Percentiles rank a stretch among this genome's conserved stretches.
phyloP scores from a whole-genome alignment of 345 rosid species.

The Corymbia maculata region DNA sequence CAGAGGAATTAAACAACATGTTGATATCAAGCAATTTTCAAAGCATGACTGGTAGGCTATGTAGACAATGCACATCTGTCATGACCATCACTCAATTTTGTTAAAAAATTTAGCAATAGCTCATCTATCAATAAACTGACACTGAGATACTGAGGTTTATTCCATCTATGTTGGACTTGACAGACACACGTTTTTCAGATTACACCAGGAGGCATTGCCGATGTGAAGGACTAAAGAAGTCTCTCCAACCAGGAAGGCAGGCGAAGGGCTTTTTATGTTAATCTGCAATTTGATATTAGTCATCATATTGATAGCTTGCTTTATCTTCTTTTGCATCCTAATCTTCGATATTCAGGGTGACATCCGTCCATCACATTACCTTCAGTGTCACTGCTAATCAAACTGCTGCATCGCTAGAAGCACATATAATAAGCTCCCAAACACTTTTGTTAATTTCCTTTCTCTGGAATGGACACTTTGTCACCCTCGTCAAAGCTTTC shows the following conservation, averaged over 20 bases:
- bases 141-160: not conserved
- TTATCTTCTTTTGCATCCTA: not conserved
- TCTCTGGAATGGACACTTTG: not conserved
- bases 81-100: not conserved
- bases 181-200: not conserved
- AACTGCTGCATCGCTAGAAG: not conserved
- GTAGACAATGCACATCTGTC: not conserved
- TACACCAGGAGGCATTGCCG: slow-evolving; percentile 81
- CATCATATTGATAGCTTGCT: not conserved
- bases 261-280: not conserved
- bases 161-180: not conserved
- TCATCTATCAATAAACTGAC: not conserved
- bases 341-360: not conserved
- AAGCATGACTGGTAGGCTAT: not conserved
- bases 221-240: slow-evolving; percentile 58
- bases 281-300: not conserved
- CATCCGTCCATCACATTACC: not conserved
- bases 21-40: too few relatives aligned
- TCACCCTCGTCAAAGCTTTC: not conserved
- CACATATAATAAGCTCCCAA: not conserved
- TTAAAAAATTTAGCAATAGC: not conserved
- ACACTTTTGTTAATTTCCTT: not conserved
- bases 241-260: not conserved
- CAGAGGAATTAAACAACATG: not conserved
- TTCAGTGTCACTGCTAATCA: not conserved